Conservation (phyloP, 225 moss, liverwort and hornwort species). For the Thuidium tamariscinum region DNA sequence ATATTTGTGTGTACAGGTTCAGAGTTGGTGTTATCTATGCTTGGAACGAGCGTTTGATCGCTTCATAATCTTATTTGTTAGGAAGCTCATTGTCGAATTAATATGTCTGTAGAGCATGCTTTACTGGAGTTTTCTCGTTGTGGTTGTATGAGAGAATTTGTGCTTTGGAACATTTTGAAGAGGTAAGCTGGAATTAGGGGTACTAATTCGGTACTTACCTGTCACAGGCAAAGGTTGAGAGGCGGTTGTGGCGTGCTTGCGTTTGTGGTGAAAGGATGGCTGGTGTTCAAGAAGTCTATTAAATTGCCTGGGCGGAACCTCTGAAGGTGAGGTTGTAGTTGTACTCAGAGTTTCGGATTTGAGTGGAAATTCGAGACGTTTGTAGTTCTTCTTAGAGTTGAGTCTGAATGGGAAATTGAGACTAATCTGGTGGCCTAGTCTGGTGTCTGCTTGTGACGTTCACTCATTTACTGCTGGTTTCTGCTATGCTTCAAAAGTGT, state of each 20-base stretch:
- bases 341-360: background rate
- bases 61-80: too few relatives aligned
- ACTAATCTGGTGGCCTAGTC: background rate
- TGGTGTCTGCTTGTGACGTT: background rate
- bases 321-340: conserved; percentile 1
- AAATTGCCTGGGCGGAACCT: background rate
- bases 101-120: background rate
- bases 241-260: background rate
- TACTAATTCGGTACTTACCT: background rate
- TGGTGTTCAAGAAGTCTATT: background rate
- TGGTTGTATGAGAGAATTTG: background rate
- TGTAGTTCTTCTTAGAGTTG: background rate
- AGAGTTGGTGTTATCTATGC: background rate
- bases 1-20: too few relatives aligned
- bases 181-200: background rate
- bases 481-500: background rate
- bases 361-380: background rate
- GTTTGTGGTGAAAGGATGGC: background rate
- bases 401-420: background rate
- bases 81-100: background rate
- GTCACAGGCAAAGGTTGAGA: background rate
- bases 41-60: background rate
- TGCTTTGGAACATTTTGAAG: background rate
- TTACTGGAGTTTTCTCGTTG: background rate
- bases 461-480: background rate